Base-by-base conservation (phyloP, 2,329 filamentous ascomycete species). In the Monilinia polystroma region DNA sequence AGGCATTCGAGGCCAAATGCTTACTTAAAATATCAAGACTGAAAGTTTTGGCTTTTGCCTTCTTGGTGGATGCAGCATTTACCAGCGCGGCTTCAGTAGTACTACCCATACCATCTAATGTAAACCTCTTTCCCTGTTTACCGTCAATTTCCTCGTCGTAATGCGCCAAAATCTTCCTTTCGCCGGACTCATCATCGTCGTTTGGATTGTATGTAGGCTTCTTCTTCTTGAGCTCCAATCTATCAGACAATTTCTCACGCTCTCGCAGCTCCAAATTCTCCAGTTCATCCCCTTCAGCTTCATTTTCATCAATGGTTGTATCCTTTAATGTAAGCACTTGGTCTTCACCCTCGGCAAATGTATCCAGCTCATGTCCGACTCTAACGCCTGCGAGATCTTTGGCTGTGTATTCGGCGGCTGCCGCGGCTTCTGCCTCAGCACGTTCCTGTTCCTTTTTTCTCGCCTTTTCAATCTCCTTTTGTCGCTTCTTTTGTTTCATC, bases 301-400 rank as follows among this genome's bases (percentile, higher is more conserved):
- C 91, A 43, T 91, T 89, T 67, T 91, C 87, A 59, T 93, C 86
- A 65, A 99, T 92, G 0, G 91, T 92, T 0, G 90, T 86, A 78
- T 99, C 95, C 76, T 97, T 97, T n/a, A 99, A 84, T 0, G 94
- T 97, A 64, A 99, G 82, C 43, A 99, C 87, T 76, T 98, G 93
- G 68, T 97, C 93, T 68, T 91, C 88, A 23, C 86, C 90, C 63
- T 92, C 92, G 32, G 91, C 87, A 70, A 99, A 94, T 29, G 91
- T 86, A 5, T 86, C 86, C 67, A 93, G 79, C 76, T 97, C 92
- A 77, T 99, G 95, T 5, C 89, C 93, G 63, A 99, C 94, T 76
- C 92, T 95, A 73, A 99, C 88, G 49, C 94, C 95, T 0, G 92
- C 90, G 59, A 98, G 82, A 76, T 98, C 93, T 68, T 90, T 90